These are phyloP conservation scores for Piper longum DNA, from an alignment of 164 flowering plant species.

Conservation along the genomic window DNA sequence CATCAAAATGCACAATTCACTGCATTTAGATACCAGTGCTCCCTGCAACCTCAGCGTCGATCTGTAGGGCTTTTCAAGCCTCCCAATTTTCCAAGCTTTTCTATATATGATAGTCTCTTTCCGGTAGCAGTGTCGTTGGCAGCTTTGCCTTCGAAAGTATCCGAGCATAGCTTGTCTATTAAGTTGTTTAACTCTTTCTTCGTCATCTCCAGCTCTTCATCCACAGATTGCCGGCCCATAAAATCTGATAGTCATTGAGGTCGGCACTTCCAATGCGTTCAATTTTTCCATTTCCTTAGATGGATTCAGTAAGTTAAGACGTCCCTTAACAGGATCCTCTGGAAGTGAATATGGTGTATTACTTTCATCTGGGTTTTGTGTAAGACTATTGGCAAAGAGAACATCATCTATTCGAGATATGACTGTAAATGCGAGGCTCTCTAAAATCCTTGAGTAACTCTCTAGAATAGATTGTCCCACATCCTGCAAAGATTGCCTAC, in stretches of 20 bases:
- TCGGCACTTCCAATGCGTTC: constrained; percentile 23
- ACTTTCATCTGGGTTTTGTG: constrained; percentile 25
- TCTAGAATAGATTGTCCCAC: constrained; percentile 73
- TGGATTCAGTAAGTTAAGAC: constrained; percentile 12
- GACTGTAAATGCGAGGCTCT: constrained; percentile 64
- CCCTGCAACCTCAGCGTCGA: constrained; percentile 34
- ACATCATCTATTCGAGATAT: constrained; percentile 72
- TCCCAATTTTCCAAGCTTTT: constrained; percentile 28
- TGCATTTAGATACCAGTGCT: not conserved
- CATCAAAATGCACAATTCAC: not conserved
- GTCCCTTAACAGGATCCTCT: constrained; percentile 5
- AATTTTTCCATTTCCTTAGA: constrained; percentile 25
- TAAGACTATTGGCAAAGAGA: constrained; percentile 37
- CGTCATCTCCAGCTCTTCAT: constrained; percentile 18
- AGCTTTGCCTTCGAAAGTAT: constrained; percentile 19
- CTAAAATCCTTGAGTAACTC: constrained; percentile 84
- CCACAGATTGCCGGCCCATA: constrained; percentile 57
- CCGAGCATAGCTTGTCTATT: constrained; percentile 13
- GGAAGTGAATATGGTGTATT: constrained; percentile 3
- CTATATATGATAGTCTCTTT: constrained; percentile 48
- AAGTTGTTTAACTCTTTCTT: constrained; percentile 9
- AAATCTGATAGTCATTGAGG: constrained; percentile 70
- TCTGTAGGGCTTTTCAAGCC: constrained; percentile 78
- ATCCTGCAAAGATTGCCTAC: constrained; percentile 36
- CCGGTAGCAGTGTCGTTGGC: constrained; percentile 14